phyloP scores from a whole-genome alignment of 2,329 filamentous ascomycete genomes.

The Teratosphaeria viscida region DNA sequence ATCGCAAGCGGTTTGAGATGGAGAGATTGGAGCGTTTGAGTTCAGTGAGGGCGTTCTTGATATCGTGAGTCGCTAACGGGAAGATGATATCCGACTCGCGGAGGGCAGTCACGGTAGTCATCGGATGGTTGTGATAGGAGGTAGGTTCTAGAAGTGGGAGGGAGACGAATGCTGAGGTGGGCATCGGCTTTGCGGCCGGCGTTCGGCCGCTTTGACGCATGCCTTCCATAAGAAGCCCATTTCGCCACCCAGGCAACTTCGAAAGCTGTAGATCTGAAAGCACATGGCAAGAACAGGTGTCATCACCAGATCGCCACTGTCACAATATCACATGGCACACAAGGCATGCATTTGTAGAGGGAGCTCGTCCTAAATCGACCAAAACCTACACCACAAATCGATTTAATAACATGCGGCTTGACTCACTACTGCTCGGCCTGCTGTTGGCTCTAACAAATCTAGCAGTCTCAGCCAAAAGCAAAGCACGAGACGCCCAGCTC shows the following conservation, averaged over 20 bases:
- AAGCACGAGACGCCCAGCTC: constrained; percentile 42
- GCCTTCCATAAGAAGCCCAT: neutral
- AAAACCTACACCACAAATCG: neutral
- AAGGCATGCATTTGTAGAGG: neutral
- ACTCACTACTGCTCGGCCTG: neutral
- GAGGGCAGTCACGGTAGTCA: neutral
- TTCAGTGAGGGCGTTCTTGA: constrained; percentile 58
- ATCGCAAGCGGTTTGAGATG: constrained; percentile 69
- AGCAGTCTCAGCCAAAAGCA: constrained; percentile 10
- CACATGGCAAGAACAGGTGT: neutral
- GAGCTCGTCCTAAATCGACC: neutral
- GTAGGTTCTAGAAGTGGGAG: neutral
- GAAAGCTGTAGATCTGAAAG: neutral
- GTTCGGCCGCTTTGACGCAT: neutral
- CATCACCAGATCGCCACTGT: neutral
- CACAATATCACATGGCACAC: neutral
- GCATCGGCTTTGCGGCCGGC: neutral
- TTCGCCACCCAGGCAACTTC: neutral
- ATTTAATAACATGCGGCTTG: neutral
- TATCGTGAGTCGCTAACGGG: constrained; percentile 47
- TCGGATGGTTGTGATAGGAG: neutral
- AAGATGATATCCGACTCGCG: constrained; percentile 36
- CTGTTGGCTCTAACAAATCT: neutral
- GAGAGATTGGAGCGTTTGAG: constrained; percentile 69
- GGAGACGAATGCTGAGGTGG: neutral